A percentile compares a stretch with the other conserved stretches of the same genome.
Evolutionary conservation across 1,284 basidiomycete species (phyloP).

Genomic region (Ustilago nuda): DNA sequence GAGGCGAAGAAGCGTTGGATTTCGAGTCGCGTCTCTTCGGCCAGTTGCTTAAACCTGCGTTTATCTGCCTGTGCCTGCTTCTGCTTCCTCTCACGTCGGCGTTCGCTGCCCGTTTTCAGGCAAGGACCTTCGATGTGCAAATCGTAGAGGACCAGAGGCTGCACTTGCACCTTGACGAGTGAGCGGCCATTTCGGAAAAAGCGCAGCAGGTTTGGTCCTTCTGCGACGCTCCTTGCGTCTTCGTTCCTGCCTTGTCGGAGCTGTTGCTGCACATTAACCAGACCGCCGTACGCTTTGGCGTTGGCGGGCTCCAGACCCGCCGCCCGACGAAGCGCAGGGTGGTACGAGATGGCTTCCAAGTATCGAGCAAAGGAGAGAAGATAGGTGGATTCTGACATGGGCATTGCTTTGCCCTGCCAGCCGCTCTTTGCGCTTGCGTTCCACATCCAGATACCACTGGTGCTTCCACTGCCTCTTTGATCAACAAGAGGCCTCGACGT

Average conservation of each 20-base stretch:
- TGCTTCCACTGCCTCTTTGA: conserved; percentile 27
- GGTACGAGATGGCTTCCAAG: conserved; percentile 59
- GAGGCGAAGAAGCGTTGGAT: conserved; percentile 61
- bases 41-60: conserved; percentile 28
- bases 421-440: conserved; percentile 51
- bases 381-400: conserved; percentile 60
- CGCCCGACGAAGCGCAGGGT: conserved; percentile 48
- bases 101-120: conserved; percentile 36
- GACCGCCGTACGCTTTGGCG: conserved; percentile 35
- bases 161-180: conserved; percentile 56
- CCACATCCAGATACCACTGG: conserved; percentile 57
- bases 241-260: conserved; percentile 42
- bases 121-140: conserved; percentile 58
- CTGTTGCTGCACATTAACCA: conserved; percentile 43
- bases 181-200: conserved; percentile 54
- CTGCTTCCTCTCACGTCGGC: conserved; percentile 25
- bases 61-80: conserved; percentile 29
- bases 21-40: conserved; percentile 54
- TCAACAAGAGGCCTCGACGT: conserved; percentile 35
- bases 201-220: conserved; percentile 42
- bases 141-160: conserved; percentile 51
- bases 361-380: conserved; percentile 60
- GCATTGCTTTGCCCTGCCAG: conserved; percentile 39
- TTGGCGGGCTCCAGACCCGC: conserved; percentile 42
- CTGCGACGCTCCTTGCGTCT: conserved; percentile 44